Evolutionary conservation across 768 basidiomycete species (phyloP), one percentile per base, ranked within the genome.

Genomic region (Coprinopsis cinerea): DNA sequence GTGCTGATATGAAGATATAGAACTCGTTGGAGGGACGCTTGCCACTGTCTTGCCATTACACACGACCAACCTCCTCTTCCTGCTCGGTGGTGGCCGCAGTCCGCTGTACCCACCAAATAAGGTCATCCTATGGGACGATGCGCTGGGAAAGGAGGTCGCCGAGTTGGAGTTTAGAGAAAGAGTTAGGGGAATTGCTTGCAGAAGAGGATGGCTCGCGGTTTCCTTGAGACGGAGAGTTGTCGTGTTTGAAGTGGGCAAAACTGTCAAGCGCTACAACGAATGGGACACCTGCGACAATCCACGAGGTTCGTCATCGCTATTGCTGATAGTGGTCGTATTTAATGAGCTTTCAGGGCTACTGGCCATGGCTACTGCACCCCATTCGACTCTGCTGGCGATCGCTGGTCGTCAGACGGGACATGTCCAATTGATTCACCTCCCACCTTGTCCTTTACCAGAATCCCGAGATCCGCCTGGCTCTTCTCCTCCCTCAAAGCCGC

Each of bases 51-150:
- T 89, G 13, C 92, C 92, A 2, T 69, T 90, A 48, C 89, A 93
- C 60, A 77, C 82, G 10, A 83, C 89, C 10, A 91, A 89, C 52
- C 70, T 94, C 18, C 72, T 93, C 43, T 92, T 92, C 65, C 81
- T 94, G 41, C 73, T 92, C 48, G 92, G 92, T 43, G 92, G 92
- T 39, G 90, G 92, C 32, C 78, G 83, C 48, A 92, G 88, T 63
- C 92, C 92, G 25, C 77, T 85, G 9, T 94, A 92, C 67, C 88
- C 92, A 24, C 88, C 86, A 24, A 94, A 94, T 68, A 94, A 95
- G 70, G 88, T 93, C 47, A 75, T 94, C 55, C 64, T 95, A 47
- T 94, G 90, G 90, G 87, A 94, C 65, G 91, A 91, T 67, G 77
- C 75, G 2, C 67, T 78, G 2, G 80, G 79, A n/a, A 70, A 71